Evolutionary conservation across 192 early-diverging fungal genomes (phyloP), one percentile per base, ranked within the genome.

Genomic region (Coemansia sp.): DNA sequence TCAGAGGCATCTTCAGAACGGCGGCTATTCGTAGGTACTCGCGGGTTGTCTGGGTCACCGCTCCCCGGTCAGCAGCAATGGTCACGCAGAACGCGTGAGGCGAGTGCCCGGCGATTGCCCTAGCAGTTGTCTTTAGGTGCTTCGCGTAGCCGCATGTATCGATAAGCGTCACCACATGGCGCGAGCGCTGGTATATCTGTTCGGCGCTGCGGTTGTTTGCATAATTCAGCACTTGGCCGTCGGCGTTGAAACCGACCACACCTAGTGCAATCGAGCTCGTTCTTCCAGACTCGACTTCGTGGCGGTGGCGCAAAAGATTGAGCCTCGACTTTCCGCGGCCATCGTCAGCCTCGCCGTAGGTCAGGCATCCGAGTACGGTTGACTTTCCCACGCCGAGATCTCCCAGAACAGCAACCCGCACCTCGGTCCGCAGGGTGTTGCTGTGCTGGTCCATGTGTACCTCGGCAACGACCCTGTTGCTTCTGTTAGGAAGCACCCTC

Each of bases 71-170:
- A 6, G 91, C 90, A 41, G 90, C 80, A 8, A 97, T 70, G 22
- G 89, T 87, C 10, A 97, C 68, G 65, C 92, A 94, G n/a, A 91
- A 91, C 75, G 88, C 91, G 50, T 95, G 91, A 0, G 95, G 93
- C 22, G 89, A 84, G 66, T 88, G 85, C 7, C 92, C 93, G n/a
- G 91, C 89, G 36, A 97, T 83, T n/a, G 89, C 95, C 45, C 91
- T 87, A 3, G 93, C 90, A 15, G 95, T 97, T 2, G 95, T 97
- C 47, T 91, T 89, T 20, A 94, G 74, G 59, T 94, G 95, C 62
- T 92, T 92, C 15, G 89, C 86, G 55, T 94, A 89, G 5, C 95
- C 95, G 60, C 92, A 94, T 2, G 94, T 88, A 61, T 97, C 95
- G 6, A 94, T 81, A 42, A 97, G 86, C 8, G 91, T 92, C 0